These are phyloP conservation scores for Gentiana macrophylla DNA, from an alignment of 257 asterid species.

Conservation along the genomic window DNA sequence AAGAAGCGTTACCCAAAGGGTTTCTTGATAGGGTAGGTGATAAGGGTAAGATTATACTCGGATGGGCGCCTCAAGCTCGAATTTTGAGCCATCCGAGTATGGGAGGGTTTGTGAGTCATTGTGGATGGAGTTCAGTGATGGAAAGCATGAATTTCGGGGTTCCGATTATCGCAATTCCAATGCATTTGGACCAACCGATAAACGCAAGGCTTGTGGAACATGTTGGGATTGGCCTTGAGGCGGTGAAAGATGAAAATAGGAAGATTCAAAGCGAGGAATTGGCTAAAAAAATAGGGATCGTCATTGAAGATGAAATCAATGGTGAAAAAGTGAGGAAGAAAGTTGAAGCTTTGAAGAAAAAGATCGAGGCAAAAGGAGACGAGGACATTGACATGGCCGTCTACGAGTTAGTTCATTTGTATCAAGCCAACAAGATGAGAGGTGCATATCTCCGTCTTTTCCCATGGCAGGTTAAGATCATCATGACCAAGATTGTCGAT, in stretches of 20 bases:
- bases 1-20: slow-evolving; percentile 29
- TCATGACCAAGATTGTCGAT: no score
- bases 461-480: no score
- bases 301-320: slow-evolving; percentile 10
- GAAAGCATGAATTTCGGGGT: slow-evolving; percentile 38
- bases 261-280: slow-evolving; percentile 13
- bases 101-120: slow-evolving; percentile 39
- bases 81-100: slow-evolving; percentile 23
- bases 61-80: slow-evolving; percentile 22
- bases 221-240: slow-evolving; percentile 24
- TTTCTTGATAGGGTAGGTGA: slow-evolving; percentile 13
- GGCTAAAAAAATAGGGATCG: slow-evolving; percentile 13
- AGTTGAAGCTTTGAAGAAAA: slow-evolving; percentile 17
- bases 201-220: slow-evolving; percentile 23
- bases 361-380: slow-evolving; percentile 22
- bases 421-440: not conserved
- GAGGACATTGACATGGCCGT: slow-evolving; percentile 34
- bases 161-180: slow-evolving; percentile 39
- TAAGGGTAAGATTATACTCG: no score
- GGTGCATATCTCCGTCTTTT: no score
- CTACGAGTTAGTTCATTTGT: slow-evolving; percentile 20
- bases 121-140: slow-evolving; percentile 39
- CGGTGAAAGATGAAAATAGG: slow-evolving; percentile 15
- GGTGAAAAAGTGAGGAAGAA: slow-evolving; percentile 17
- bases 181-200: slow-evolving; percentile 35